phyloP scores from a whole-genome alignment of 2,329 filamentous ascomycete species.

The Scortechinia acanthostroma region DNA sequence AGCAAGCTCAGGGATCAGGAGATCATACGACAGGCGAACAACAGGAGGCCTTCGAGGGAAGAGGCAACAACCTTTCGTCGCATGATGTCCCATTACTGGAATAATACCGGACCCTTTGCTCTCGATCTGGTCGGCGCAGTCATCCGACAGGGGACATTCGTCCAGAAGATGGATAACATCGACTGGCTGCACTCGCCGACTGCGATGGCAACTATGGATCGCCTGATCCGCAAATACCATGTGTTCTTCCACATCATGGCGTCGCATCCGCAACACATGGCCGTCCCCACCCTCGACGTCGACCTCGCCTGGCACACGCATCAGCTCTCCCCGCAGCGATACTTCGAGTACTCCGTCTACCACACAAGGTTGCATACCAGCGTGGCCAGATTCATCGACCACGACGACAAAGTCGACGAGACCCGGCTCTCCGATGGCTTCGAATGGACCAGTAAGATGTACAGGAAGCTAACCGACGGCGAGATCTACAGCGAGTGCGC shows the following conservation, averaged over 20 bases:
- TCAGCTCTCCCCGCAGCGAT: constrained; percentile 58
- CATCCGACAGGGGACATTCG: constrained; percentile 57
- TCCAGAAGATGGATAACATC: constrained; percentile 69
- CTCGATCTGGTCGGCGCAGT: constrained; percentile 61
- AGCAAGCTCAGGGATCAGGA: constrained; percentile 33
- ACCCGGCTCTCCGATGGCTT: constrained; percentile 56
- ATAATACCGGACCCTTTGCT: constrained; percentile 56
- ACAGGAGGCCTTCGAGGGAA: constrained; percentile 11
- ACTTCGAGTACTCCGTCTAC: constrained; percentile 50
- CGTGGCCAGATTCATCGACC: constrained; percentile 60
- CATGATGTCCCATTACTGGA: constrained; percentile 69
- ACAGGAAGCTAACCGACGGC: constrained; percentile 49
- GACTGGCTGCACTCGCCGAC: constrained; percentile 74
- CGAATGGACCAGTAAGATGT: constrained; percentile 65
- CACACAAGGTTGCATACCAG: background rate
- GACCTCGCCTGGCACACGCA: constrained; percentile 79
- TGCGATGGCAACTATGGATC: constrained; percentile 51
- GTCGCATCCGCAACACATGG: constrained; percentile 31
- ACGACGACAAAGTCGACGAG: constrained; percentile 78
- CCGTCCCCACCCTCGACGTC: constrained; percentile 68
- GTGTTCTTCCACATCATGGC: constrained; percentile 58
- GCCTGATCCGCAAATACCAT: constrained; percentile 57
- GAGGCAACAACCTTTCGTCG: constrained; percentile 42
- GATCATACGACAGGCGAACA: constrained; percentile 9
- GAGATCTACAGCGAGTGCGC: constrained; percentile 71